Percentiles rank a stretch among this genome's conserved stretches.
Evolutionary conservation across 192 early-diverging fungal genomes (phyloP).

Genomic region (Dispira parvispora): DNA sequence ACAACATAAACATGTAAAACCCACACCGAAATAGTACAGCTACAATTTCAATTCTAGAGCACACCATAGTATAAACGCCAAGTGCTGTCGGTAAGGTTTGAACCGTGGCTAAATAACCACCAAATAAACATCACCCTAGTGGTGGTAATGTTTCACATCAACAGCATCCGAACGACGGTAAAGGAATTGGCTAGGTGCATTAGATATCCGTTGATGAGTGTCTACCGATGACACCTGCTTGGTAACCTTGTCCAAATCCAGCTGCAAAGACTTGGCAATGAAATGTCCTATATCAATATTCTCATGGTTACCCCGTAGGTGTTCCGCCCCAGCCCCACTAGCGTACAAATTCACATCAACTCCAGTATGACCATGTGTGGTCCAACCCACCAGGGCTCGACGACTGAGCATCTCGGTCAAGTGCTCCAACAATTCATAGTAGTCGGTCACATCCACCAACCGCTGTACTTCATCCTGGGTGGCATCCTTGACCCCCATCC

Average conservation of each 20-base stretch:
- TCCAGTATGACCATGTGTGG: slow-evolving; percentile 84
- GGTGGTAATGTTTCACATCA: slow-evolving; percentile 9
- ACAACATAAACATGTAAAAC: neutral
- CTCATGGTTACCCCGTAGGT: slow-evolving; percentile 65
- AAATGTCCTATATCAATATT: slow-evolving; percentile 75
- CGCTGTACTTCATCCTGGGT: slow-evolving; percentile 39
- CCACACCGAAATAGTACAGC: neutral
- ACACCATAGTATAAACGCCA: neutral
- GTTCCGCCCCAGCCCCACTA: slow-evolving; percentile 40
- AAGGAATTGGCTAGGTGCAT: neutral
- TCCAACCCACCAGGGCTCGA: slow-evolving; percentile 50
- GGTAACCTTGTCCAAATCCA: slow-evolving; percentile 48
- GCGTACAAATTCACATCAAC: slow-evolving; percentile 94
- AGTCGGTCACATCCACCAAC: slow-evolving; percentile 20
- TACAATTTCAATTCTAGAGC: neutral
- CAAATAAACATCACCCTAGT: neutral
- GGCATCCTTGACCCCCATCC: slow-evolving; percentile 54
- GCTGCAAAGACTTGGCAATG: slow-evolving; percentile 35
- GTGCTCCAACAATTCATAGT: slow-evolving; percentile 26
- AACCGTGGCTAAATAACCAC: neutral
- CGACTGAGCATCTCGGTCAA: slow-evolving; percentile 32
- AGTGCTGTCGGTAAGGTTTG: neutral
- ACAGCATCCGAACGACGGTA: neutral
- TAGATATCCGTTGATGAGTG: slow-evolving; percentile 13
- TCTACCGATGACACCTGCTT: slow-evolving; percentile 27